These are phyloP conservation scores for Hypoxylon sp. DNA, from an alignment of 2,329 filamentous ascomycete species.

Conservation along the genomic window DNA sequence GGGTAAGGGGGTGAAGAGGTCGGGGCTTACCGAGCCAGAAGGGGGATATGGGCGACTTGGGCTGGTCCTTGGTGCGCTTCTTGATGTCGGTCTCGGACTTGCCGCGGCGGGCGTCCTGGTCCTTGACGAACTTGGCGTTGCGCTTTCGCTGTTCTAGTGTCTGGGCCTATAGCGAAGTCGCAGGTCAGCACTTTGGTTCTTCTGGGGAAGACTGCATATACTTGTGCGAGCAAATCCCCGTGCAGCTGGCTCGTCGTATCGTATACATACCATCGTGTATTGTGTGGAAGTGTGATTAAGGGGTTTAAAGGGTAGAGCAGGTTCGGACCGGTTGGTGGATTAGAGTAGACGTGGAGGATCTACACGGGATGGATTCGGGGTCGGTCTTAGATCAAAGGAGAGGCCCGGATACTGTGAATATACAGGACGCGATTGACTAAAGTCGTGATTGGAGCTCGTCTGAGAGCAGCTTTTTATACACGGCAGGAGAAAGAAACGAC, in stretches of 20 bases:
- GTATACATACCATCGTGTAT: constrained; percentile 42
- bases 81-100: constrained; percentile 72
- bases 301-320: neutral
- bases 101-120: constrained; percentile 76
- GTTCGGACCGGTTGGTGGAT: no score
- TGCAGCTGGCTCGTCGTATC: neutral
- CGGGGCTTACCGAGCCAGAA: constrained; percentile 64
- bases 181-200: constrained; percentile 11
- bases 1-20: neutral
- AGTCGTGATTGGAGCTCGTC: constrained; percentile 17
- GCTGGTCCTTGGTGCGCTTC: constrained; percentile 63
- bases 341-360: neutral
- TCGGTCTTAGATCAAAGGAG: constrained; percentile 4
- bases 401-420: constrained; percentile 4
- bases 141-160: constrained; percentile 83
- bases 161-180: constrained; percentile 71
- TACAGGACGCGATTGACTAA: constrained; percentile 5
- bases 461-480: constrained; percentile 29
- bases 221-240: neutral
- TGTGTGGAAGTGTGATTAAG: constrained; percentile 4
- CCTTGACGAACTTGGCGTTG: constrained; percentile 80
- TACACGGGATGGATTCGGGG: constrained; percentile 1
- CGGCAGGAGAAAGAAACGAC: neutral
- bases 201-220: neutral
- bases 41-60: constrained; percentile 70